These are phyloP conservation scores for Sporothrix humicola DNA, from an alignment of 2,329 filamentous ascomycete genomes.

Conservation along the genomic window DNA sequence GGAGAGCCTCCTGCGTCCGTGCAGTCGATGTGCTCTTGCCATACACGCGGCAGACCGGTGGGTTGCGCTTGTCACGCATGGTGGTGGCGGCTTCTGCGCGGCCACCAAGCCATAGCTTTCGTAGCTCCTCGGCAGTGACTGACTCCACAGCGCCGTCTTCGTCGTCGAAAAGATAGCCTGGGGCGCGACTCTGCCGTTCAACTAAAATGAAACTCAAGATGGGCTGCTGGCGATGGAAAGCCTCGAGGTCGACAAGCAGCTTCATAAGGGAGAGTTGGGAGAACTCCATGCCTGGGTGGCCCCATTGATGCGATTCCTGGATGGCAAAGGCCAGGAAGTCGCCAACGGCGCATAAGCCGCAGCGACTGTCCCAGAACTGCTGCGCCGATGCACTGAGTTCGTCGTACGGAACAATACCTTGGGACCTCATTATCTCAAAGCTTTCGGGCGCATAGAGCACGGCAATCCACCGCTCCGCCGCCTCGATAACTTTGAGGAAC, in stretches of 20 bases:
- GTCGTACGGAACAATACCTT: conserved; percentile 28
- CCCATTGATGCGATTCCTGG: conserved; percentile 39
- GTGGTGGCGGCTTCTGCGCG: not conserved
- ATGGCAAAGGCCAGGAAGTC: conserved; percentile 37
- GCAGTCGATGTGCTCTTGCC: not conserved
- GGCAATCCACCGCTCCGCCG: conserved; percentile 34
- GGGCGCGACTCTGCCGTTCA: conserved; percentile 36
- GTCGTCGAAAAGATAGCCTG: conserved; percentile 41
- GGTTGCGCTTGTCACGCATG: not conserved
- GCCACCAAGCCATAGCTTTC: conserved; percentile 29
- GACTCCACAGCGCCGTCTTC: conserved; percentile 35
- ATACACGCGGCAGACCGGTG: conserved; percentile 30
- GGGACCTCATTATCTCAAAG: conserved; percentile 31
- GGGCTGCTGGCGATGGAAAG: conserved; percentile 44
- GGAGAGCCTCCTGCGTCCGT: conserved; percentile 21
- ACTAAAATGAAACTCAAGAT: conserved; percentile 43
- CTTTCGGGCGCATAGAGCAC: conserved; percentile 35
- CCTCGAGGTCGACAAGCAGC: conserved; percentile 45
- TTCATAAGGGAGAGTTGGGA: conserved; percentile 40
- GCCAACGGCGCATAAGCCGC: conserved; percentile 36
- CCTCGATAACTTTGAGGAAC: conserved; percentile 36
- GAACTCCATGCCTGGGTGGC: conserved; percentile 36
- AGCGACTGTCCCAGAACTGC: conserved; percentile 34
- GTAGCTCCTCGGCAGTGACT: conserved; percentile 34
- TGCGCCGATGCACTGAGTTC: conserved; percentile 20